Evolutionary conservation across 768 basidiomycete species (phyloP).

Genomic region (Lentinula guzmanii): DNA sequence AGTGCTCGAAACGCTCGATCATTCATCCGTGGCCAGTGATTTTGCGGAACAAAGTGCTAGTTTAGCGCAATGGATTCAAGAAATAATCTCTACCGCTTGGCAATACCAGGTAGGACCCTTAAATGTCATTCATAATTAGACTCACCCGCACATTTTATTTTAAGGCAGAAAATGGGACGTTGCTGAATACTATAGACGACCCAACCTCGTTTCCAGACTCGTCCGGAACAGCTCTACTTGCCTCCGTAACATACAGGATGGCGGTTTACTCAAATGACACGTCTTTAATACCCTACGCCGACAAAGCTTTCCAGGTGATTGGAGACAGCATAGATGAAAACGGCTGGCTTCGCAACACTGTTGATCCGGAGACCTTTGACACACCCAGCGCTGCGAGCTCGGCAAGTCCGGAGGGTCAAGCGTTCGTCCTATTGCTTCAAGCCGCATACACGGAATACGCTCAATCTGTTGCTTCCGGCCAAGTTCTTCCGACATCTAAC

Average conservation of each 20-base stretch:
- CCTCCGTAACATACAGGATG: constrained; percentile 50
- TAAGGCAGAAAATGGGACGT: constrained; percentile 36
- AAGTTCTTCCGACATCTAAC: neutral
- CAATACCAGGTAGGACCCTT: constrained; percentile 28
- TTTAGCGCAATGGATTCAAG: constrained; percentile 47
- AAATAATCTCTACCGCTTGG: constrained; percentile 43
- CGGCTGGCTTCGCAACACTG: constrained; percentile 39
- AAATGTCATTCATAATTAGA: neutral
- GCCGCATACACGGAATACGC: constrained; percentile 28
- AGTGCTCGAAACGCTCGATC: constrained; percentile 46
- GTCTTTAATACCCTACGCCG: constrained; percentile 32
- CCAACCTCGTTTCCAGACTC: constrained; percentile 47
- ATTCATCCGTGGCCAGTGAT: constrained; percentile 30
- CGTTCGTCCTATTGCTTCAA: constrained; percentile 51
- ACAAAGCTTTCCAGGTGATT: constrained; percentile 31
- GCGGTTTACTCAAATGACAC: constrained; percentile 33
- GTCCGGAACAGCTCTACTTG: constrained; percentile 51
- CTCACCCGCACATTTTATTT: neutral
- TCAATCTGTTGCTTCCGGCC: neutral
- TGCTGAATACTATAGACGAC: constrained; percentile 49
- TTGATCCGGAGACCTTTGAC: constrained; percentile 47
- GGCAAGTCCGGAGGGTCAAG: constrained; percentile 53
- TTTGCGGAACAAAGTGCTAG: constrained; percentile 35
- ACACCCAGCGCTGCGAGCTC: constrained; percentile 25
- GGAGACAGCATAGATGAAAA: constrained; percentile 29